Evolutionary conservation across 805 yeast species (phyloP).

Genomic region (Saccharomycopsis javanensis): DNA sequence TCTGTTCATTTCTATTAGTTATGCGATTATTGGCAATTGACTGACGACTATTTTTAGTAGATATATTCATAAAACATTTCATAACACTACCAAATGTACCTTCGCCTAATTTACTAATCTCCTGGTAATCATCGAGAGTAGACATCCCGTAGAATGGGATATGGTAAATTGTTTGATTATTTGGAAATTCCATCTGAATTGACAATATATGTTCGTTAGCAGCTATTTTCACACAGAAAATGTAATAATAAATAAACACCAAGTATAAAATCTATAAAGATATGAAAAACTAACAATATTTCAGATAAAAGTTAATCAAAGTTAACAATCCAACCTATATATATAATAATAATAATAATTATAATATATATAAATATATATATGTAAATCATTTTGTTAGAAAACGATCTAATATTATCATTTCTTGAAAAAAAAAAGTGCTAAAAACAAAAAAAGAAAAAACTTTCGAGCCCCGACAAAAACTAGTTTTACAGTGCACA

Average conservation of each 20-base stretch:
- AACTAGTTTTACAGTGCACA: not conserved
- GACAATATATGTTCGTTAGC: not conserved
- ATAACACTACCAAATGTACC: conserved; percentile 87
- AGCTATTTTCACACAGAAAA: not conserved
- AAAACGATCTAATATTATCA: too few relatives aligned
- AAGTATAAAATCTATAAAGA: too few relatives aligned
- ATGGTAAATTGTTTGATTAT: conserved; percentile 6
- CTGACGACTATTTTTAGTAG: not conserved
- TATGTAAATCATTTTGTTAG: not conserved
- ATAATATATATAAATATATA: too few relatives aligned
- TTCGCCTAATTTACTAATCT: conserved; percentile 49
- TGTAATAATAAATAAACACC: too few relatives aligned
- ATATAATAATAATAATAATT: too few relatives aligned
- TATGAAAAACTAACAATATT: too few relatives aligned
- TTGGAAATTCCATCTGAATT: conserved; percentile 13
- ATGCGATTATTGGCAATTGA: conserved; percentile 30
- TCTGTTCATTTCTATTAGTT: not conserved
- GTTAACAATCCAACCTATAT: too few relatives aligned
- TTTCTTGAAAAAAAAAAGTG: too few relatives aligned
- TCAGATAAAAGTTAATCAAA: too few relatives aligned
- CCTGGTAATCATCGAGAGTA: conserved; percentile 26
- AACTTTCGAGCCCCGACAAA: not conserved
- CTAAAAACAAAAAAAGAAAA: too few relatives aligned
- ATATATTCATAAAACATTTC: conserved; percentile 39
- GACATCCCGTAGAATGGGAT: conserved; percentile 20